These are phyloP conservation scores for Colletotrichum salicis DNA, from an alignment of 2,329 filamentous ascomycete genomes.

Conservation along the genomic window DNA sequence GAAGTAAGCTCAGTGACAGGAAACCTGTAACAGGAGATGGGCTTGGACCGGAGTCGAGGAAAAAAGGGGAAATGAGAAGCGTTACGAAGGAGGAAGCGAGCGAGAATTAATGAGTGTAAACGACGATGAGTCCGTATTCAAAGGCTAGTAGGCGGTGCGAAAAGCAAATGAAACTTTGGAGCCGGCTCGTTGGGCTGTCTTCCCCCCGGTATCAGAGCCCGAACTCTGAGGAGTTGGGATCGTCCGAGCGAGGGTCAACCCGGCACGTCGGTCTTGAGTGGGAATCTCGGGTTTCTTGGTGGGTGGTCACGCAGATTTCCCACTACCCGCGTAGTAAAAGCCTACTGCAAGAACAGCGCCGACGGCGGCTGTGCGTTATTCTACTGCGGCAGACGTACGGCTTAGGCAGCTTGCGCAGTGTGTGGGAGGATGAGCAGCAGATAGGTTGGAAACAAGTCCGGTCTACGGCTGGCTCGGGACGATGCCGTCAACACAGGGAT, in stretches of 20 bases:
- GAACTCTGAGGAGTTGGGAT: constrained; percentile 4
- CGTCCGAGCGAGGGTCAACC: constrained; percentile 33
- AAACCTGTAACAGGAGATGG: too few species aligned
- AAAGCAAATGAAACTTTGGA: constrained; percentile 1
- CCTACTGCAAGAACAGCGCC: neutral
- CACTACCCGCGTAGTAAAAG: neutral
- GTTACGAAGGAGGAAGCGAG: neutral
- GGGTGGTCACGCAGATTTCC: neutral
- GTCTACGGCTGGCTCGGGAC: neutral
- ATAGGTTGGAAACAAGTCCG: neutral
- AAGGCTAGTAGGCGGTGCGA: constrained; percentile 8
- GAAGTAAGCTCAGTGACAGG: neutral
- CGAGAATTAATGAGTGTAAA: neutral
- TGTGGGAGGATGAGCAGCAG: neutral
- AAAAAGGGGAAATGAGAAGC: neutral
- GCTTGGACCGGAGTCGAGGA: neutral
- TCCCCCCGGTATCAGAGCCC: constrained; percentile 30
- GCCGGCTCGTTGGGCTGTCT: constrained; percentile 4
- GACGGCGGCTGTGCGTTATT: neutral
- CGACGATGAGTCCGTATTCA: neutral
- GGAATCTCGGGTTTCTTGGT: neutral
- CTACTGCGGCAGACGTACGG: neutral
- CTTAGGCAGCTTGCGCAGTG: neutral
- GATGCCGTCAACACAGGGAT: neutral
- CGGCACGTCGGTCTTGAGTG: neutral